Evolutionary conservation across 129 eudicot genomes (phyloP).

Genomic region (Dittrichia graveolens): DNA sequence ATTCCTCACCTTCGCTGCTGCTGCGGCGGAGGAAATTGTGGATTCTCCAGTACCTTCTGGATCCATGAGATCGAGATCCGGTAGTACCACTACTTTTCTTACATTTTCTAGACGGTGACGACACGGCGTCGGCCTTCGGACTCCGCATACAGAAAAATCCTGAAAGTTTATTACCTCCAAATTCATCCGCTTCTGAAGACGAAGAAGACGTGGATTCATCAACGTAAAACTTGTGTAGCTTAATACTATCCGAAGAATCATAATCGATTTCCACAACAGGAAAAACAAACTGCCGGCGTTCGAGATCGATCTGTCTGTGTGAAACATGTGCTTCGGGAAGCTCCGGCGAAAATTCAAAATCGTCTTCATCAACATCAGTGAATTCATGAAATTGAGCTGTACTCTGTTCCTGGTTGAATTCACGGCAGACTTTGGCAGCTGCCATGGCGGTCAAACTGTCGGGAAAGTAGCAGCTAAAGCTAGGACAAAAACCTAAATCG

Average conservation of each 20-base stretch:
- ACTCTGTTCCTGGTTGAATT: neutral
- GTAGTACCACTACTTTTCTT: constrained; percentile 59
- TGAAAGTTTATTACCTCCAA: constrained; percentile 40
- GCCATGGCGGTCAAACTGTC: constrained; percentile 34
- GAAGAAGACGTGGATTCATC: constrained; percentile 49
- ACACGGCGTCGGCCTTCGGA: constrained; percentile 29
- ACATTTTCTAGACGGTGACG: constrained; percentile 11
- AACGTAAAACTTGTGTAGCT: constrained; percentile 34
- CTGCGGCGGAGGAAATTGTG: constrained; percentile 55
- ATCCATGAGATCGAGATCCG: constrained; percentile 44
- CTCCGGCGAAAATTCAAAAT: constrained; percentile 46
- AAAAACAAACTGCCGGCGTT: neutral
- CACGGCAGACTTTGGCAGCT: constrained; percentile 35
- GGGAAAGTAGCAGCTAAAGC: constrained; percentile 47
- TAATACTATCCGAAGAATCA: neutral
- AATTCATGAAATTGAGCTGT: neutral
- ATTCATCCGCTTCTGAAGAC: constrained; percentile 53
- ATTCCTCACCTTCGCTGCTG: constrained; percentile 45
- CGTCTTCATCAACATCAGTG: constrained; percentile 26
- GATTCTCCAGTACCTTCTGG: constrained; percentile 47
- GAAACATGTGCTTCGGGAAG: constrained; percentile 18
- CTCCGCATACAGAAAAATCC: constrained; percentile 61
- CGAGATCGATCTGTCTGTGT: neutral
- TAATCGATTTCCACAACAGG: neutral
- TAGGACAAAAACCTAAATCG: constrained; percentile 32